Conservation (phyloP, 768 basidiomycete genomes). For the Kwoniella mangroviensis region DNA sequence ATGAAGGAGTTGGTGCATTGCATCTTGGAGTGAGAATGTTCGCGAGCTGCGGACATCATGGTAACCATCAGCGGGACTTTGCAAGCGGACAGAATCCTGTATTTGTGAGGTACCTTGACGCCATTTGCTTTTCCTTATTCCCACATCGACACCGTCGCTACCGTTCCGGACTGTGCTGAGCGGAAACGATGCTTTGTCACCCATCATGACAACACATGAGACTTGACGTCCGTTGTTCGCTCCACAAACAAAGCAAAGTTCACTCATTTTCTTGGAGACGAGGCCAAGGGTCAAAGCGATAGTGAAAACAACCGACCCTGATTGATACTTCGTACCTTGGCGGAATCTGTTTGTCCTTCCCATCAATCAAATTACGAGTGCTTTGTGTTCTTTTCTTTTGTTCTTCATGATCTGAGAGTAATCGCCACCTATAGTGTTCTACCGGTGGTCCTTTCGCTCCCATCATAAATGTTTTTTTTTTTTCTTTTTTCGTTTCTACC, state of each 20-base stretch:
- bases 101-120: background rate
- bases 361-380: background rate
- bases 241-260: background rate
- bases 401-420: background rate
- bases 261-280: background rate
- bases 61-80: background rate
- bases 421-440: background rate
- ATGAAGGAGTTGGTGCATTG: too few relatives aligned
- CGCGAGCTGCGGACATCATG: background rate
- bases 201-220: background rate
- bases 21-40: background rate
- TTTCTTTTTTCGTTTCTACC: too few relatives aligned
- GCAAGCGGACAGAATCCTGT: background rate
- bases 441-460: too few relatives aligned
- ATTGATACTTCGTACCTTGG: background rate
- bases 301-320: background rate
- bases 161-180: background rate
- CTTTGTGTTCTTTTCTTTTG: background rate
- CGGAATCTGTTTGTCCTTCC: background rate
- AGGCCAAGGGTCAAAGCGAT: constrained; percentile 1
- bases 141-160: background rate
- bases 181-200: background rate
- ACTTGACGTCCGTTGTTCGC: background rate
- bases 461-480: too few relatives aligned
- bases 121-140: background rate